Percentiles rank a stretch among this genome's conserved stretches.
Conservation (phyloP, 441 rosid genomes). For the Gossypium schwendimanii region DNA sequence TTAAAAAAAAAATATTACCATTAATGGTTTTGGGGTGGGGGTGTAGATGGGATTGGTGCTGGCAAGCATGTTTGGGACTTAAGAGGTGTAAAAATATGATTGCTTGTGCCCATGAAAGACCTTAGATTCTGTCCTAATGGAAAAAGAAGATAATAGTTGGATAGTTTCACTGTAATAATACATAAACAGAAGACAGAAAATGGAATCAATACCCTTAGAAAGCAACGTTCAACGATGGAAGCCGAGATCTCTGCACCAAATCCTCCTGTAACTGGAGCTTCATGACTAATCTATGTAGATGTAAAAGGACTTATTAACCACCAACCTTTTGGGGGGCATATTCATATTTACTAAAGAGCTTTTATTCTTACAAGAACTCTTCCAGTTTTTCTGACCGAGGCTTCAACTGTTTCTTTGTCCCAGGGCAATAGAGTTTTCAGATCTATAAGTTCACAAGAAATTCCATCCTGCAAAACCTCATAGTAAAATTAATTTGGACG, state of each 20-base stretch:
- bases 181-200: not conserved
- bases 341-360: not conserved
- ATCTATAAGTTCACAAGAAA: slow-evolving; percentile 87
- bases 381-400: slow-evolving; percentile 80
- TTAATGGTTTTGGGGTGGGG: not conserved
- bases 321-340: not conserved
- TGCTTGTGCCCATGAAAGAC: not conserved
- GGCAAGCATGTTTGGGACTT: not conserved
- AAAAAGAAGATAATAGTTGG: not conserved
- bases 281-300: slow-evolving; percentile 74
- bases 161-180: not conserved
- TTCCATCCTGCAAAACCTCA: slow-evolving; percentile 61
- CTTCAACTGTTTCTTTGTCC: slow-evolving; percentile 89
- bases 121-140: not conserved
- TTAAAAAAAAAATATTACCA: not conserved
- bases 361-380: slow-evolving; percentile 61
- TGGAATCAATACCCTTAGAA: slow-evolving; percentile 48
- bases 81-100: not conserved
- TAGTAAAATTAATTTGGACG: not conserved
- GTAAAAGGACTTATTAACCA: slow-evolving; percentile 9
- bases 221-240: slow-evolving; percentile 73
- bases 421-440: slow-evolving; percentile 82
- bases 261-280: slow-evolving; percentile 92
- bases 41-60: not conserved
- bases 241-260: slow-evolving; percentile 98